A percentile compares a stretch with the other conserved stretches of the same genome.
Evolutionary conservation across 129 eudicot species (phyloP).

Genomic region (Chrysanthemum lavandulifolium): DNA sequence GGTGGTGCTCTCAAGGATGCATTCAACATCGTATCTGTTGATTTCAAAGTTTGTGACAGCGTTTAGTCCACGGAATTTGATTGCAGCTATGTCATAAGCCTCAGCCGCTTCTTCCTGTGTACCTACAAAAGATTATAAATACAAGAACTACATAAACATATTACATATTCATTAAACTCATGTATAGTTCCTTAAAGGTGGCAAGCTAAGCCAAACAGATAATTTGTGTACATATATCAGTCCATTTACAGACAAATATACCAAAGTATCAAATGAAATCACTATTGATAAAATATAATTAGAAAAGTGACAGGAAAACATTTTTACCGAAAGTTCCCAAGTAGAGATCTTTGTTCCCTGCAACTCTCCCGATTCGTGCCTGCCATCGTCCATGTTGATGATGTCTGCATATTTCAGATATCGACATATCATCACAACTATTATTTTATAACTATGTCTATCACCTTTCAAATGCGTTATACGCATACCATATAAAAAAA

Average conservation of each 20-base stretch:
- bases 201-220: no score
- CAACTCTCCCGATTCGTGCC: constrained; percentile 99
- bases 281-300: no score
- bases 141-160: background rate
- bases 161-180: no score
- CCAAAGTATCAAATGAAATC: no score
- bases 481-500: no score
- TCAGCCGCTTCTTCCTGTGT: constrained; percentile 99
- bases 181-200: no score
- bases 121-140: constrained; percentile 29
- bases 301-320: background rate
- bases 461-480: no score
- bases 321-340: constrained; percentile 89
- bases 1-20: constrained; percentile 79
- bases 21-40: constrained; percentile 76
- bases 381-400: constrained; percentile 99
- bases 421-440: no score
- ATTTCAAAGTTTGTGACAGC: constrained; percentile 94
- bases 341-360: constrained; percentile 95
- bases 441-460: no score
- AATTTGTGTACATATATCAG: no score
- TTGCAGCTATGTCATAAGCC: constrained; percentile 95
- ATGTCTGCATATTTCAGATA: constrained; percentile 45
- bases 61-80: constrained; percentile 77
- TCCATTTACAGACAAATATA: no score